These are phyloP conservation scores for Amauroascus niger DNA, from an alignment of 2,329 filamentous ascomycete genomes.

Conservation along the genomic window DNA sequence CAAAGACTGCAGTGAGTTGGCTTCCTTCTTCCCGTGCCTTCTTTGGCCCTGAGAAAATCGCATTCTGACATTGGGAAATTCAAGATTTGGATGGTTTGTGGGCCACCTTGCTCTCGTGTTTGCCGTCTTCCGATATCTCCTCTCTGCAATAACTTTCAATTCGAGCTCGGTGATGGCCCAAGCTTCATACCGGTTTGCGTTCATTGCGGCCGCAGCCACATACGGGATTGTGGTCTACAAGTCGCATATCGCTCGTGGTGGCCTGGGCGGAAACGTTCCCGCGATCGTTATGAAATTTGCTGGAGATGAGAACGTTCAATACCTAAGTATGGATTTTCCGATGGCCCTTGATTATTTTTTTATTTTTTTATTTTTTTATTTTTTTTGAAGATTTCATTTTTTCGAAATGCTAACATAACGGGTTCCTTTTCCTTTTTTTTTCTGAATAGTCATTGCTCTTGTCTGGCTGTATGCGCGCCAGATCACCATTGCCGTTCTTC, in stretches of 20 bases:
- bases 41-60: neutral
- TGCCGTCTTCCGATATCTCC: conserved; percentile 67
- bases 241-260: conserved; percentile 76
- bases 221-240: conserved; percentile 99
- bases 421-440: no score
- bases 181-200: conserved; percentile 82
- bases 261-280: conserved; percentile 57
- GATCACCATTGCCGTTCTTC: conserved; percentile 79
- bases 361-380: neutral
- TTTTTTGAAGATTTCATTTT: neutral
- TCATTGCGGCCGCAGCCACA: conserved; percentile 77
- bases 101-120: conserved; percentile 79
- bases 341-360: neutral
- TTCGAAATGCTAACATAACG: neutral
- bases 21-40: conserved; percentile 16
- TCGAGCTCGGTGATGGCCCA: conserved; percentile 66
- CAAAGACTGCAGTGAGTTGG: conserved; percentile 82
- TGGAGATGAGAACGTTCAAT: conserved; percentile 94
- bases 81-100: conserved; percentile 61
- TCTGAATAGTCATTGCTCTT: conserved; percentile 66
- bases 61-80: conserved; percentile 14
- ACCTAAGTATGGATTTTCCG: conserved; percentile 59
- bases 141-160: conserved; percentile 87
- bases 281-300: conserved; percentile 57
- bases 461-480: conserved; percentile 91